phyloP scores from a whole-genome alignment of 345 rosid species.

The Jatropha curcas region DNA sequence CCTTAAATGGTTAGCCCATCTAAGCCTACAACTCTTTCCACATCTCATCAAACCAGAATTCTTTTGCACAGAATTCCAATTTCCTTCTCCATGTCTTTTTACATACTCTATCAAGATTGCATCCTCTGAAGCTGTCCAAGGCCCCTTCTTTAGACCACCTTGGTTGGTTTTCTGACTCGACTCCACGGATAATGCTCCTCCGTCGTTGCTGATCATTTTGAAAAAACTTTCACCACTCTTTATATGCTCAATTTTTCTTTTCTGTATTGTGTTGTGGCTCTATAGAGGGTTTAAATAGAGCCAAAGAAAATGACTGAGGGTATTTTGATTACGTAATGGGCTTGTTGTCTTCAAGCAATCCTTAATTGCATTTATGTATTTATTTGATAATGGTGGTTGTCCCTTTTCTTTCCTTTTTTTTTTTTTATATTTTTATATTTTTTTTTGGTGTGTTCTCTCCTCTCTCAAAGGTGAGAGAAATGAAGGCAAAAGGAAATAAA shows the following conservation, averaged over 20 bases:
- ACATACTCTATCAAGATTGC: slow-evolving; percentile 71
- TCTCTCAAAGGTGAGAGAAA: slow-evolving; percentile 27
- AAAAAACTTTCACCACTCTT: neutral
- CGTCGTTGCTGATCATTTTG: slow-evolving; percentile 24
- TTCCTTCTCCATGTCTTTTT: slow-evolving; percentile 71
- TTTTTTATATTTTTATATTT: neutral
- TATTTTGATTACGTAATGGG: slow-evolving; percentile 1
- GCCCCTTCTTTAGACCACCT: slow-evolving; percentile 73
- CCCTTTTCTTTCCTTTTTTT: neutral
- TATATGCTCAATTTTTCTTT: neutral
- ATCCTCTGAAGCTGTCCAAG: slow-evolving; percentile 81
- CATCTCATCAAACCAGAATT: slow-evolving; percentile 73
- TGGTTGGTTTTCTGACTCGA: too few species aligned
- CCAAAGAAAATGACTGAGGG: slow-evolving; percentile 1
- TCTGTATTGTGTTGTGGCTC: neutral
- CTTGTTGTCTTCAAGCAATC: neutral
- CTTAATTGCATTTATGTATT: slow-evolving; percentile 14
- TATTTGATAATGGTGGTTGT: neutral
- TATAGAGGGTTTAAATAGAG: slow-evolving; percentile 5
- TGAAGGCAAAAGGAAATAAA: slow-evolving; percentile 11
- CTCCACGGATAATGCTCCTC: too few species aligned
- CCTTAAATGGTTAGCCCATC: slow-evolving; percentile 92
- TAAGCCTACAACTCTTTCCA: slow-evolving; percentile 82
- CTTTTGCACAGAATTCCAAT: slow-evolving; percentile 81
- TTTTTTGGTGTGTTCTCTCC: slow-evolving; percentile 25